Evolutionary conservation across 441 rosid genomes (phyloP).

Genomic region (Biscutella laevigata): DNA sequence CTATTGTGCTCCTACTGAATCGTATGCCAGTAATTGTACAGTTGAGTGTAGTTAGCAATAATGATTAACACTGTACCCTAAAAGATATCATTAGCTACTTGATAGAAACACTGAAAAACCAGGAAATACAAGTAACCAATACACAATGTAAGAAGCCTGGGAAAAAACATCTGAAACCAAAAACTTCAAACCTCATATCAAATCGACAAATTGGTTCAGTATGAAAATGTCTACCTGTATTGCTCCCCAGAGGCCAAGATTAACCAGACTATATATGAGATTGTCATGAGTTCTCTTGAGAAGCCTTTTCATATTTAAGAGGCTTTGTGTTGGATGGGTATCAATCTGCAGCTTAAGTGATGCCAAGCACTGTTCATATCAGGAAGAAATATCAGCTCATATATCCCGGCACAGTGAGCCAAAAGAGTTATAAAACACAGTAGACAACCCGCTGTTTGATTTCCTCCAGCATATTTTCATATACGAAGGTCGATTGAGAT

Average conservation of each 20-base stretch:
- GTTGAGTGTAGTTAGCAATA: conserved; percentile 2
- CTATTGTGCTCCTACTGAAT: conserved; percentile 7
- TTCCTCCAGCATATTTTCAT: conserved; percentile 38
- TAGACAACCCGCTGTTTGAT: conserved; percentile 54
- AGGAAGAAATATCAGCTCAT: conserved; percentile 23
- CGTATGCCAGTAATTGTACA: conserved; percentile 12
- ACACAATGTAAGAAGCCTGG: neutral
- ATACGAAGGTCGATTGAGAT: conserved; percentile 27
- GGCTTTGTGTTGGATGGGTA: conserved; percentile 39
- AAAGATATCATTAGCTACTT: conserved; percentile 11
- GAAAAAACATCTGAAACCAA: conserved; percentile 7
- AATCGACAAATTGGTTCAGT: conserved; percentile 14
- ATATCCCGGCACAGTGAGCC: conserved; percentile 11
- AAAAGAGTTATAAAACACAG: conserved; percentile 16
- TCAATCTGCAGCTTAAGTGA: conserved; percentile 40
- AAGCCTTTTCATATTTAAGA: conserved; percentile 40
- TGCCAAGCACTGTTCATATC: conserved; percentile 55
- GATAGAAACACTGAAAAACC: conserved; percentile 7
- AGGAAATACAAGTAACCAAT: conserved; percentile 11
- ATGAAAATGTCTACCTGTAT: conserved; percentile 42
- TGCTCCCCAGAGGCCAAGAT: conserved; percentile 87
- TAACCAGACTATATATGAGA: conserved; percentile 54
- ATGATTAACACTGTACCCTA: conserved; percentile 1
- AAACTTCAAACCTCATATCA: conserved; percentile 4
- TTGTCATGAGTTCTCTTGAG: conserved; percentile 65